These are phyloP conservation scores for Cavenderia fasciculata DNA, from an alignment of 78 protist genomes.

Conservation along the genomic window DNA sequence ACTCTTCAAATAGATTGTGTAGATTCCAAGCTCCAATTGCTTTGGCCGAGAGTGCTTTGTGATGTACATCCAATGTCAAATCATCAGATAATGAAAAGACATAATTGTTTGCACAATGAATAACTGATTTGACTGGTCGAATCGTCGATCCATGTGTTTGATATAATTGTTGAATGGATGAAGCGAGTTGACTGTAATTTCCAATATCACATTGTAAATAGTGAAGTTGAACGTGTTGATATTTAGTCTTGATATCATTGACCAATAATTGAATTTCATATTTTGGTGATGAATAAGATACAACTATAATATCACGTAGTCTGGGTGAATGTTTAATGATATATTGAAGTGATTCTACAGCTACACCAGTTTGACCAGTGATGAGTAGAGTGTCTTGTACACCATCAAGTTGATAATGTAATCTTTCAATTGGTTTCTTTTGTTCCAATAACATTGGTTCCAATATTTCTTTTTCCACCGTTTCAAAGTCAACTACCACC, in stretches of 20 bases:
- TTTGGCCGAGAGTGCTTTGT: not conserved
- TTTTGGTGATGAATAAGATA: not conserved
- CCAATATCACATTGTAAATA: not conserved
- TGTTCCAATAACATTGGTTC: not conserved
- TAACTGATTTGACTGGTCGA: constrained; percentile 10
- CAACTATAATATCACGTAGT: not conserved
- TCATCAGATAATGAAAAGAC: not conserved
- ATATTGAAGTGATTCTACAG: not conserved
- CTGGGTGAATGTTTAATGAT: not conserved
- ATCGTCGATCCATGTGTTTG: not conserved
- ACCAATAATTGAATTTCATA: not conserved
- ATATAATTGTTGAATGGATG: not conserved
- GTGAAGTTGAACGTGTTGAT: not conserved
- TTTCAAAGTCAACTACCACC: not conserved
- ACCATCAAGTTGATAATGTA: not conserved
- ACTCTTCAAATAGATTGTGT: not conserved
- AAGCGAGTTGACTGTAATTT: not conserved
- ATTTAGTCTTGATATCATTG: not conserved
- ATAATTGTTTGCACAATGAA: constrained; percentile 1
- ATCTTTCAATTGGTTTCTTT: not conserved
- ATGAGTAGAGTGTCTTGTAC: not conserved
- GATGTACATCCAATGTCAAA: not conserved
- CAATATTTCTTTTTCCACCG: not conserved
- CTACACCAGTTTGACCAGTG: constrained; percentile 57
- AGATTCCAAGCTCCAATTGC: constrained; percentile 36